phyloP scores from a whole-genome alignment of 495 filamentous ascomycete genomes.

The Aspergillus bertholletiae region DNA sequence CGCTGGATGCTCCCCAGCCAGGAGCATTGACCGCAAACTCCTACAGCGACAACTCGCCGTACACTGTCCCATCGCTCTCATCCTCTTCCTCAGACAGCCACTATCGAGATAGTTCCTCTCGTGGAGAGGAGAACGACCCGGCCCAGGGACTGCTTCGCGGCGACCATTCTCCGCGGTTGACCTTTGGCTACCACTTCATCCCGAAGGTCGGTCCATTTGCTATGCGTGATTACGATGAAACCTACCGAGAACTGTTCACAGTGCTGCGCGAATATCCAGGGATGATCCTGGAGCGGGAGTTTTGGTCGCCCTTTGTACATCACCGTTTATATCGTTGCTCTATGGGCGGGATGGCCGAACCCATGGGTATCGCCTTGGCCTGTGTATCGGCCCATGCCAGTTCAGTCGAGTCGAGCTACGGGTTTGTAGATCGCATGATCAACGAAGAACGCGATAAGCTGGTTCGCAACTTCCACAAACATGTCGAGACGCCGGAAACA shows the following conservation, averaged over 20 bases:
- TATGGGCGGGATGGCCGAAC: conserved; percentile 10
- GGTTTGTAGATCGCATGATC: conserved; percentile 10
- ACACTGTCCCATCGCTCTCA: background rate
- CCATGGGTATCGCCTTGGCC: conserved; percentile 10
- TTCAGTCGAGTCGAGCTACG: conserved; percentile 9
- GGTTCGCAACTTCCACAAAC: conserved; percentile 8
- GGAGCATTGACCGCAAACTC: background rate
- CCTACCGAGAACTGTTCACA: conserved; percentile 9
- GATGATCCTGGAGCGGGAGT: conserved; percentile 12
- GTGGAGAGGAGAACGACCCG: background rate
- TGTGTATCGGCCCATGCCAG: conserved; percentile 10
- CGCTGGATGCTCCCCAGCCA: background rate
- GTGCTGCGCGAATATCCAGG: conserved; percentile 12
- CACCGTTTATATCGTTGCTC: conserved; percentile 12
- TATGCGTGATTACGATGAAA: background rate
- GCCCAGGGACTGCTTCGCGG: background rate
- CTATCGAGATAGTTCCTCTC: background rate
- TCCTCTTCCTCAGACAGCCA: background rate
- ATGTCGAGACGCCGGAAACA: conserved; percentile 8
- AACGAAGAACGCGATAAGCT: conserved; percentile 12
- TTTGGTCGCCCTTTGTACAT: conserved; percentile 17
- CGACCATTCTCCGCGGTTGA: background rate
- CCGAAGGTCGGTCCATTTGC: background rate
- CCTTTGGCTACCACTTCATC: conserved; percentile 8
- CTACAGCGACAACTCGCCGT: background rate